phyloP scores from a whole-genome alignment of 352 stramenopile genomes.

The Pythium rhizo-oryzae region DNA sequence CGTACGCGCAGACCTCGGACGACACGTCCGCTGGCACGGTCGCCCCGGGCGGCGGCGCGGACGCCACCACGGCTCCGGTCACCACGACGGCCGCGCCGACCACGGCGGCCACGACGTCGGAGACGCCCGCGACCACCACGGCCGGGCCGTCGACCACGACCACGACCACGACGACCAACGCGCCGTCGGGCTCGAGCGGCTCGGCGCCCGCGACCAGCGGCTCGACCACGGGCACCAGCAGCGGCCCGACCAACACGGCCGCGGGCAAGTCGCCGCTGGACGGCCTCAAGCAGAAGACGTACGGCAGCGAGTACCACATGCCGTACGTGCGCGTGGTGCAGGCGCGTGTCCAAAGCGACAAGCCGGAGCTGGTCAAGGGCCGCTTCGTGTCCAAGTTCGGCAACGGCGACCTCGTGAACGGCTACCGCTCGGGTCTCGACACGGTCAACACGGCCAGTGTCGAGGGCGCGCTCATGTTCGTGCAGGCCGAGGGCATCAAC shows the following conservation, averaged over 20 bases:
- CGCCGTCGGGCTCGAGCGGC: not conserved
- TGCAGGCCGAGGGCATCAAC: conserved; percentile 83
- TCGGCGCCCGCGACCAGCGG: not conserved
- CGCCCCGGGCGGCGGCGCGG: not conserved
- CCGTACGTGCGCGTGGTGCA: conserved; percentile 59
- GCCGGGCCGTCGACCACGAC: not conserved
- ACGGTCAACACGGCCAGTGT: conserved; percentile 76
- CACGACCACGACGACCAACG: not conserved
- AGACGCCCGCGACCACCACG: not conserved
- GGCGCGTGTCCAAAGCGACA: conserved; percentile 73
- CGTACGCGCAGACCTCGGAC: conserved; percentile 6
- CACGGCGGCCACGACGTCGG: not conserved
- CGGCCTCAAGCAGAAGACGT: conserved; percentile 38
- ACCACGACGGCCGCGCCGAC: not conserved
- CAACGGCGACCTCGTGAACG: conserved; percentile 43
- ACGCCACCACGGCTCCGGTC: no score
- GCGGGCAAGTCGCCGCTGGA: conserved; percentile 26
- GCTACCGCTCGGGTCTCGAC: conserved; percentile 64
- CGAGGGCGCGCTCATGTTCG: conserved; percentile 78
- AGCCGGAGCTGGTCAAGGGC: conserved; percentile 54
- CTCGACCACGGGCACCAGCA: not conserved
- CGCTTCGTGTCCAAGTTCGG: conserved; percentile 68
- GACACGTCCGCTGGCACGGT: conserved; percentile 9
- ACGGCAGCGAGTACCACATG: conserved; percentile 64
- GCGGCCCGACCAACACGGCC: conserved; percentile 6